Evolutionary conservation across 495 filamentous ascomycete genomes (phyloP).

Genomic region (Penicillium parvum): DNA sequence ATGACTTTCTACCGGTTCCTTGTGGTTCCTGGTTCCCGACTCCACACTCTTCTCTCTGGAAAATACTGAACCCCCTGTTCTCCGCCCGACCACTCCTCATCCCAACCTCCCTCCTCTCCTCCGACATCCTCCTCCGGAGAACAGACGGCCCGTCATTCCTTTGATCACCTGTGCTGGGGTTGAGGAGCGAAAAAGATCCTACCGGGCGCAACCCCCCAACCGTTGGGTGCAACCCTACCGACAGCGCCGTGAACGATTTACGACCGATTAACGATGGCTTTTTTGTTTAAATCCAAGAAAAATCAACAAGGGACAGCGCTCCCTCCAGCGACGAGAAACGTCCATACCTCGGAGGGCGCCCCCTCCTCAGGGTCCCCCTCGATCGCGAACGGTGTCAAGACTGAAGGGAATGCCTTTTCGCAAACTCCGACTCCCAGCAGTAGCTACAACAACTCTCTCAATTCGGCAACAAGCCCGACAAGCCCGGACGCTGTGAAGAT

Average conservation of each 20-base stretch:
- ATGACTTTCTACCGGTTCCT: constrained; percentile 24
- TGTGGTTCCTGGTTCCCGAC: constrained; percentile 28
- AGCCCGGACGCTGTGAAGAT: constrained; percentile 50
- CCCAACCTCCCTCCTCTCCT: constrained; percentile 3
- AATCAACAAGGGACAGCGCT: constrained; percentile 43
- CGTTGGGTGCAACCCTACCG: constrained; percentile 7
- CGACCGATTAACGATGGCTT: constrained; percentile 52
- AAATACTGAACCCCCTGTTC: constrained; percentile 16
- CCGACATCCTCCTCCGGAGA: neutral
- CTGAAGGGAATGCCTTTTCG: constrained; percentile 31
- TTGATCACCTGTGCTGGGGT: constrained; percentile 10
- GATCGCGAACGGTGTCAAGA: constrained; percentile 37
- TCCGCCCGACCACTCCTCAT: neutral
- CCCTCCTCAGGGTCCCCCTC: constrained; percentile 25
- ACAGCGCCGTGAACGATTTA: constrained; percentile 36
- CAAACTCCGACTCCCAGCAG: constrained; percentile 58
- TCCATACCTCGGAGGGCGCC: constrained; percentile 46
- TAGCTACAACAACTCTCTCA: constrained; percentile 62
- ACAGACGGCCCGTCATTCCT: neutral
- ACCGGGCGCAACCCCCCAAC: constrained; percentile 12
- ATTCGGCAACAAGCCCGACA: constrained; percentile 45
- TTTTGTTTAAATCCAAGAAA: constrained; percentile 62
- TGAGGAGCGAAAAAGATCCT: constrained; percentile 1
- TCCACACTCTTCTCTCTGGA: constrained; percentile 22
- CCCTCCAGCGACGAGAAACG: constrained; percentile 51